phyloP scores from a whole-genome alignment of 208 protist species.

The Leishmania mexicana region DNA sequence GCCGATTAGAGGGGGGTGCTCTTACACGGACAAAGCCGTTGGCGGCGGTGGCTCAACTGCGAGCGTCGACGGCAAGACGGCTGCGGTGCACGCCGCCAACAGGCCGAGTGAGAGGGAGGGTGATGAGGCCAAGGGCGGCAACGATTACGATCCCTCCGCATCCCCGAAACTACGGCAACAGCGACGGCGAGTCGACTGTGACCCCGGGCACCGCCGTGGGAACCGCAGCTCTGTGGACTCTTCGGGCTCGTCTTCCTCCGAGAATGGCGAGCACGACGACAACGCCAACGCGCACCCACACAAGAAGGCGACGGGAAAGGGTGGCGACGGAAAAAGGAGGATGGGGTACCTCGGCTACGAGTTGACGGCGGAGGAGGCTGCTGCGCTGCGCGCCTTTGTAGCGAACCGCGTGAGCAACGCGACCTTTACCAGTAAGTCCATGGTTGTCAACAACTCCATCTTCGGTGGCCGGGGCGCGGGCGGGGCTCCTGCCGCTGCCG shows the following conservation, averaged over 20 bases:
- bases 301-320: not conserved
- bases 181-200: not conserved
- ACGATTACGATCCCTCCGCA: constrained; percentile 4
- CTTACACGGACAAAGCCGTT: not conserved
- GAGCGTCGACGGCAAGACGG: not conserved
- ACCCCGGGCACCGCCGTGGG: not conserved
- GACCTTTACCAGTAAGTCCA: constrained; percentile 24
- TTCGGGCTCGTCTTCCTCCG: not conserved
- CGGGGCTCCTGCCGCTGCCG: not conserved
- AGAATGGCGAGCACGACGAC: constrained; percentile 16
- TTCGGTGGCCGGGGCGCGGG: constrained; percentile 8
- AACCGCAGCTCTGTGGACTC: not conserved
- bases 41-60: not conserved
- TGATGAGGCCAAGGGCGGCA: not conserved
- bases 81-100: not conserved
- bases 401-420: constrained; percentile 24
- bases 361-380: constrained; percentile 72
- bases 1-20: not conserved
- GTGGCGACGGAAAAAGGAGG: constrained; percentile 45
- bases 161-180: not conserved
- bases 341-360: constrained; percentile 86
- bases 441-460: constrained; percentile 13
- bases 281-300: not conserved
- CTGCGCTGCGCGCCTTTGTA: constrained; percentile 64
- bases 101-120: no score